phyloP scores from a whole-genome alignment of 1,284 basidiomycete species.

The Cryptococcus jaspeensis region DNA sequence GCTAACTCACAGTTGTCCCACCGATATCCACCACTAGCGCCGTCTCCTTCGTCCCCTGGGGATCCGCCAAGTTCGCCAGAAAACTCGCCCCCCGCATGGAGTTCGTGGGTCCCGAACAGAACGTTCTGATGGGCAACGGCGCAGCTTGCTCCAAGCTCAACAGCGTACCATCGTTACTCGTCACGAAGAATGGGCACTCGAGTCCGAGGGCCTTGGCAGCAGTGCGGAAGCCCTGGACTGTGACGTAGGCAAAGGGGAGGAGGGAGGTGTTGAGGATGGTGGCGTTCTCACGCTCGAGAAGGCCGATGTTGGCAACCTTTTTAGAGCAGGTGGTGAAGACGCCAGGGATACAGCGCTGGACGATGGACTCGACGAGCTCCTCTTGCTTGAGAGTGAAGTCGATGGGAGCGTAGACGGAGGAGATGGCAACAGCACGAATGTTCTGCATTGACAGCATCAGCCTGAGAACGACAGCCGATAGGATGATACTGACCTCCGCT shows the following conservation, averaged over 20 bases:
- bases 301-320: constrained; percentile 41
- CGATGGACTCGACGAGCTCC: constrained; percentile 31
- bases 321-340: constrained; percentile 32
- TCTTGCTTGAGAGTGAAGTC: constrained; percentile 36
- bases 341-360: constrained; percentile 27
- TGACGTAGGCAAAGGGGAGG: constrained; percentile 56
- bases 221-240: constrained; percentile 57
- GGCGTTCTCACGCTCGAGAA: constrained; percentile 64
- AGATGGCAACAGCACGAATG: constrained; percentile 35
- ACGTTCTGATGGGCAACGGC: constrained; percentile 62
- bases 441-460: constrained; percentile 3
- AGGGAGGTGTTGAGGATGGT: constrained; percentile 62
- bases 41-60: constrained; percentile 47
- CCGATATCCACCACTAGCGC: constrained; percentile 62
- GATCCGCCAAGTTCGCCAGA: constrained; percentile 53
- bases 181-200: constrained; percentile 59
- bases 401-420: constrained; percentile 39
- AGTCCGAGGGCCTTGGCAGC: constrained; percentile 57
- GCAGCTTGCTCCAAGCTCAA: constrained; percentile 58
- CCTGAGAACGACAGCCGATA: neutral
- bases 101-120: constrained; percentile 62
- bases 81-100: constrained; percentile 63
- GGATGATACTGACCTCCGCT: constrained; percentile 13
- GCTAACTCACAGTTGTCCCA: constrained; percentile 54
- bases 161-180: constrained; percentile 61